A percentile compares a stretch with the other conserved stretches of the same genome.
Conservation (phyloP, 345 rosid species). For the Garcia nutans region DNA sequence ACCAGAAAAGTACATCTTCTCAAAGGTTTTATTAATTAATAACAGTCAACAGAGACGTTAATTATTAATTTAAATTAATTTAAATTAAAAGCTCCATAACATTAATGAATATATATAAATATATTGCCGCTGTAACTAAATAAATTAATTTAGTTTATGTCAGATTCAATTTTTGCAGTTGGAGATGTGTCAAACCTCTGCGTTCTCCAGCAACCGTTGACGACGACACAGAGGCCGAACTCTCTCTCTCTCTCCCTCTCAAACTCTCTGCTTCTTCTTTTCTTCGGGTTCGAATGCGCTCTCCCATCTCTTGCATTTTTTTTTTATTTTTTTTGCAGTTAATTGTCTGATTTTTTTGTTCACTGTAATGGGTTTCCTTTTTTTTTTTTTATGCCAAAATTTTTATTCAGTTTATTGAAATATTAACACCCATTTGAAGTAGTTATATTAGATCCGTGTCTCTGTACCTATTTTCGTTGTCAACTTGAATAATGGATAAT, state of each 20-base stretch:
- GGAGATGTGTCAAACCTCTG: slow-evolving; percentile 9
- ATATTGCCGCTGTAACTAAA: no score
- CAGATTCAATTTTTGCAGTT: neutral
- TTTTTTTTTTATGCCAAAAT: neutral
- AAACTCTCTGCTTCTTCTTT: neutral
- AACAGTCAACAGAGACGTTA: no score
- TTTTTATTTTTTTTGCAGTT: neutral
- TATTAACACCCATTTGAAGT: neutral
- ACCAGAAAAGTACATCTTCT: no score
- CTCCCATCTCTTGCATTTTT: neutral
- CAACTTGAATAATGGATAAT: slow-evolving; percentile 12
- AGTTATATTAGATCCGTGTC: slow-evolving; percentile 25
- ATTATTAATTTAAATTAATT: no score
- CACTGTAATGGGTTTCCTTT: neutral
- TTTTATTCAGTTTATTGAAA: neutral
- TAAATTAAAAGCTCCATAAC: no score
- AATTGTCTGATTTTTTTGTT: neutral
- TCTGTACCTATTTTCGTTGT: neutral
- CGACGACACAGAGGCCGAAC: neutral
- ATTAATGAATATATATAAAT: no score
- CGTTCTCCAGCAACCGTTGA: slow-evolving; percentile 12
- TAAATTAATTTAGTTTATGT: no score
- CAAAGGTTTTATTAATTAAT: no score
- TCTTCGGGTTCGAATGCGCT: slow-evolving; percentile 7
- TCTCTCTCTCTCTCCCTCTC: neutral